Evolutionary conservation across 306 rosid genomes (phyloP).

Genomic region (Sindora glabra): DNA sequence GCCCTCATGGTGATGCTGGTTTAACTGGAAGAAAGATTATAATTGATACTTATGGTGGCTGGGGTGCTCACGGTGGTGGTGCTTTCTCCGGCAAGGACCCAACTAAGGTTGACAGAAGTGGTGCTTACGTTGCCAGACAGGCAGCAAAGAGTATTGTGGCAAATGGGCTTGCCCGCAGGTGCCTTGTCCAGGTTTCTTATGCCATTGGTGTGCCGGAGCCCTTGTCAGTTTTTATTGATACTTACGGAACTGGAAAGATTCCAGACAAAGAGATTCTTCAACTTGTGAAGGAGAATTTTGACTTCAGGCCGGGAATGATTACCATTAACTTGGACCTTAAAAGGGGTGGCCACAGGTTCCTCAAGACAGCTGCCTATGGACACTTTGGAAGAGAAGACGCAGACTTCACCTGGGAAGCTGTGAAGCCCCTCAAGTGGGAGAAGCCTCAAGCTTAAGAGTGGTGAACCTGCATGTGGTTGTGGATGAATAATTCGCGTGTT

Average conservation of each 20-base stretch:
- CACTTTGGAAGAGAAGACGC: slow-evolving; percentile 97
- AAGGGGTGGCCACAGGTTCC: slow-evolving; percentile 87
- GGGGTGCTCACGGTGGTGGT: slow-evolving; percentile 99
- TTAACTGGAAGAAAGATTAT: slow-evolving; percentile 97
- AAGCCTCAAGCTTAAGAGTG: slow-evolving; percentile 76
- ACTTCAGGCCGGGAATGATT: slow-evolving; percentile 99
- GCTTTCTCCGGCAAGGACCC: slow-evolving; percentile 99
- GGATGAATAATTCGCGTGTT: too few species aligned
- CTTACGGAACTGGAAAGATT: slow-evolving; percentile 85
- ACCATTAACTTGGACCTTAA: slow-evolving; percentile 89
- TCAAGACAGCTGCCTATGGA: slow-evolving; percentile 98
- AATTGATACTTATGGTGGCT: slow-evolving; percentile 95
- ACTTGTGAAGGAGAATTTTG: slow-evolving; percentile 86
- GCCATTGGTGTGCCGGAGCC: slow-evolving; percentile 99
- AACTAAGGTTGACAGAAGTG: slow-evolving; percentile 98
- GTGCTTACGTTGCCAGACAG: slow-evolving; percentile 93
- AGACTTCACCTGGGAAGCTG: slow-evolving; percentile 97
- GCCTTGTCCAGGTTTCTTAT: slow-evolving; percentile 88
- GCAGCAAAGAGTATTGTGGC: slow-evolving; percentile 98
- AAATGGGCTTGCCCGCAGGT: slow-evolving; percentile 84
- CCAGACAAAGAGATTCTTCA: slow-evolving; percentile 90
- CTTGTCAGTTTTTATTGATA: slow-evolving; percentile 71
- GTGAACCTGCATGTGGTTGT: too few species aligned
- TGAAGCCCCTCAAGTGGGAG: slow-evolving; percentile 98
- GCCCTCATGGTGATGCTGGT: slow-evolving; percentile 99